Percentiles rank a stretch among this genome's conserved stretches.
Evolutionary conservation across 2,329 filamentous ascomycete genomes (phyloP).

Genomic region (Aspergillus carbonarius): DNA sequence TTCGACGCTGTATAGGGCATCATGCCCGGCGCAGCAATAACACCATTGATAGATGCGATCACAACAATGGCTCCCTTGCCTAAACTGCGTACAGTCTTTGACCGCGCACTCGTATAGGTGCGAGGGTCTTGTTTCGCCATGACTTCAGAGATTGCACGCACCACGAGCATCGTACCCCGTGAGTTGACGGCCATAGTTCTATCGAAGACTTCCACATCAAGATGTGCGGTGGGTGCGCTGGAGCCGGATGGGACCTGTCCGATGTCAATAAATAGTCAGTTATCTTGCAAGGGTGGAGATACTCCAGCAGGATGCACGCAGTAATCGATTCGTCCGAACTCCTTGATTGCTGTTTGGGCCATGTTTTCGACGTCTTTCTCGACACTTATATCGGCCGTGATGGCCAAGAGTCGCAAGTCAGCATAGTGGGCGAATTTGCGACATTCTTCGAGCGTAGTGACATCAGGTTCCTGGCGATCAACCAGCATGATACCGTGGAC

Average conservation of each 20-base stretch:
- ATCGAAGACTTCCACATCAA: conserved; percentile 57
- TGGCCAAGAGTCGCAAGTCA: neutral
- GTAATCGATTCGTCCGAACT: conserved; percentile 53
- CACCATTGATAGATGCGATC: neutral
- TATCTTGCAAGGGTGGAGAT: too few species aligned
- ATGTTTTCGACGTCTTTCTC: neutral
- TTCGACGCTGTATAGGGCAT: conserved; percentile 58
- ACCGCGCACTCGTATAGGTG: neutral
- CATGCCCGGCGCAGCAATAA: conserved; percentile 17
- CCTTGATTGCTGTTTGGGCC: conserved; percentile 10
- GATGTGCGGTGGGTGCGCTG: conserved; percentile 49
- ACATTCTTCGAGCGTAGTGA: neutral
- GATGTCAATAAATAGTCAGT: too few species aligned
- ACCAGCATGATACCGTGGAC: neutral
- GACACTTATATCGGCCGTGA: neutral
- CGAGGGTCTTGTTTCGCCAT: conserved; percentile 5
- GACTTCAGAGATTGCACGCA: neutral
- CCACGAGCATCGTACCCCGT: conserved; percentile 2
- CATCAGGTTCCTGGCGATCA: neutral
- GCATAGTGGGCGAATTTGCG: neutral
- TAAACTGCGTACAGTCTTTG: neutral
- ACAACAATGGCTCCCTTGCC: conserved; percentile 40
- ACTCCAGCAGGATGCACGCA: conserved; percentile 57
- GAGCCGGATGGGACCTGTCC: too few species aligned
- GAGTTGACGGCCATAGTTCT: conserved; percentile 31